Evolutionary conservation across 1,284 basidiomycete species (phyloP).

Genomic region (Malassezia sympodialis): DNA sequence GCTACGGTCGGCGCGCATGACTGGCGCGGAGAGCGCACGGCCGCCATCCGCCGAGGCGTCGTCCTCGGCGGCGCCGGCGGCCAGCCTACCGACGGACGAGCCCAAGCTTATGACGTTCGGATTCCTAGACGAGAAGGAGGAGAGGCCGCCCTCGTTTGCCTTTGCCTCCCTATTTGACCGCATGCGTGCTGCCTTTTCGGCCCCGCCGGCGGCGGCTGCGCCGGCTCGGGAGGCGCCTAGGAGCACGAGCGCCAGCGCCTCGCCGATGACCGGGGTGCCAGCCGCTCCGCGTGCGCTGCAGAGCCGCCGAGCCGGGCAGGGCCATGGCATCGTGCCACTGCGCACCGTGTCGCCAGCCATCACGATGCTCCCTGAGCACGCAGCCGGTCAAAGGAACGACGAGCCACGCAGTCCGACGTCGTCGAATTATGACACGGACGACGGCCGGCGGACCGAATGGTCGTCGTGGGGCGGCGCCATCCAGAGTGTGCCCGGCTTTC

Average conservation of each 20-base stretch:
- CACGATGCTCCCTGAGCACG: slow-evolving; percentile 19
- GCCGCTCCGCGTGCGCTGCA: background rate
- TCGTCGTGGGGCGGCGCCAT: background rate
- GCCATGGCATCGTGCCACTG: slow-evolving; percentile 11
- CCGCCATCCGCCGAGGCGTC: background rate
- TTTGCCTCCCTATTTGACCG: slow-evolving; percentile 35
- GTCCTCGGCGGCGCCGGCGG: background rate
- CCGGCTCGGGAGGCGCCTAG: background rate
- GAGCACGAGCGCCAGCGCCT: background rate
- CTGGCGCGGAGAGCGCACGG: background rate
- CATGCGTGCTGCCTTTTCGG: slow-evolving; percentile 31
- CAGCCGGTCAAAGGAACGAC: background rate
- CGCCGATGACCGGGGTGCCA: background rate
- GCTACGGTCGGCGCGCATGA: background rate
- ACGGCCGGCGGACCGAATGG: background rate
- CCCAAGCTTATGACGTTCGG: slow-evolving; percentile 25
- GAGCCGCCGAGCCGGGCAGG: slow-evolving; percentile 2
- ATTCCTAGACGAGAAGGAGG: slow-evolving; percentile 33
- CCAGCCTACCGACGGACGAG: background rate
- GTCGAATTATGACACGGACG: background rate
- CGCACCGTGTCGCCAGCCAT: slow-evolving; percentile 20
- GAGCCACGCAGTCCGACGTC: background rate
- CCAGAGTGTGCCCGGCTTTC: slow-evolving; percentile 34
- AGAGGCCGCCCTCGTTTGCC: slow-evolving; percentile 27
- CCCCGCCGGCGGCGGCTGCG: background rate